phyloP scores from a whole-genome alignment of 2,329 filamentous ascomycete species.

The Cladosporium sp. region DNA sequence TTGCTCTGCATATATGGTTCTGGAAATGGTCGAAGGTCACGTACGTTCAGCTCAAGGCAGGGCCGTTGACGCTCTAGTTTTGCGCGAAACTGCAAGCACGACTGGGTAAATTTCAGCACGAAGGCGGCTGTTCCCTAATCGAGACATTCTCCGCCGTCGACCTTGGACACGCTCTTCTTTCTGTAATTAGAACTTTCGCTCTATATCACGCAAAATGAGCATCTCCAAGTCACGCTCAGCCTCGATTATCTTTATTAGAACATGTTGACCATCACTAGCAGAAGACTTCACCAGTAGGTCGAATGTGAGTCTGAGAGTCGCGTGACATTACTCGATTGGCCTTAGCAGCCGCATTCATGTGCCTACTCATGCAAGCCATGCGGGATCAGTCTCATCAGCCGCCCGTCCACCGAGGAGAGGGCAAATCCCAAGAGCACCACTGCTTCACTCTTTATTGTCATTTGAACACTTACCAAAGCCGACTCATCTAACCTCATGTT shows the following conservation, averaged over 20 bases:
- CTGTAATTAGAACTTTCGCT: background rate
- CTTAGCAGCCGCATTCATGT: background rate
- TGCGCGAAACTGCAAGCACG: background rate
- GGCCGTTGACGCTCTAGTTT: background rate
- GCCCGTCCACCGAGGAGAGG: background rate
- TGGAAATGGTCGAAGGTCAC: background rate
- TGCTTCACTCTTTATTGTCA: background rate
- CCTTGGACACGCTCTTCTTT: background rate
- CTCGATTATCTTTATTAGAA: background rate
- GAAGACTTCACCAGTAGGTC: background rate
- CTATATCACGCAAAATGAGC: background rate
- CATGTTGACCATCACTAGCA: background rate
- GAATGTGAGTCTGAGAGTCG: background rate
- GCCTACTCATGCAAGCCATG: background rate
- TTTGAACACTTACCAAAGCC: background rate
- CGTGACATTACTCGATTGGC: background rate
- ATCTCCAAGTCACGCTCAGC: background rate
- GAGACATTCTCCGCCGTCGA: background rate
- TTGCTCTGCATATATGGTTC: background rate
- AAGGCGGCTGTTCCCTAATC: background rate
- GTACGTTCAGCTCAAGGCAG: background rate
- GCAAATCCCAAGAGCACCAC: background rate
- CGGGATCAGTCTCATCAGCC: background rate
- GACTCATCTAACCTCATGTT: background rate
- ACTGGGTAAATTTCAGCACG: background rate